Conservation (phyloP, 306 rosid genomes). For the Benincasa hispida region DNA sequence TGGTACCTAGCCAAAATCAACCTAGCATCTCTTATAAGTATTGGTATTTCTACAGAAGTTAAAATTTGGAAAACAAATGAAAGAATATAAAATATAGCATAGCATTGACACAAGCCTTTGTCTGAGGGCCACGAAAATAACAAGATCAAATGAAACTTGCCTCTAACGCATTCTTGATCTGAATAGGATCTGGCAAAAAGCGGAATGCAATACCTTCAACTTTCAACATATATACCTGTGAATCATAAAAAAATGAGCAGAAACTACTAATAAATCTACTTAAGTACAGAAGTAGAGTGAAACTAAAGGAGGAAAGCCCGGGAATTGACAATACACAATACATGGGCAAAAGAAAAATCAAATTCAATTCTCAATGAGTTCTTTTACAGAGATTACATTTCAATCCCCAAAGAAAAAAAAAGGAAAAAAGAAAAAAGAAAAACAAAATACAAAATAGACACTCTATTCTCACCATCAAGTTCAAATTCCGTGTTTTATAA, state of each 20-base stretch:
- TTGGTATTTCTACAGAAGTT: neutral
- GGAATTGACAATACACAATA: neutral
- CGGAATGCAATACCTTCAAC: slow-evolving; percentile 97
- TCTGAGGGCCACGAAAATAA: neutral
- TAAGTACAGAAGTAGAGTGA: neutral
- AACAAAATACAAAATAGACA: too few species aligned
- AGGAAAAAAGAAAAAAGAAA: too few species aligned
- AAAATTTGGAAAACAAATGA: neutral
- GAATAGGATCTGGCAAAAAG: slow-evolving; percentile 91
- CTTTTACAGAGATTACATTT: neutral
- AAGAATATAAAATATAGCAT: neutral
- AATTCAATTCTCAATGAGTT: neutral
- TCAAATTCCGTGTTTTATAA: too few species aligned
- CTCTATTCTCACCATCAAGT: neutral
- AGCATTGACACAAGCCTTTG: neutral
- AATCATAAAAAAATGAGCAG: neutral
- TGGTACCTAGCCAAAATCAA: neutral
- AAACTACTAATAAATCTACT: neutral
- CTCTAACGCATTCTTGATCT: slow-evolving; percentile 85
- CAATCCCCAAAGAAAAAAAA: neutral
- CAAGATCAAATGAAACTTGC: slow-evolving; percentile 25
- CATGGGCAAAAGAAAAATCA: neutral
- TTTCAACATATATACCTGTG: slow-evolving; percentile 86
- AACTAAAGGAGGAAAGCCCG: neutral
- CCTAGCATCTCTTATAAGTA: neutral